Evolutionary conservation across 2,329 filamentous ascomycete species (phyloP), one percentile per base, ranked within the genome.

Genomic region (Calonectria henricotiae): DNA sequence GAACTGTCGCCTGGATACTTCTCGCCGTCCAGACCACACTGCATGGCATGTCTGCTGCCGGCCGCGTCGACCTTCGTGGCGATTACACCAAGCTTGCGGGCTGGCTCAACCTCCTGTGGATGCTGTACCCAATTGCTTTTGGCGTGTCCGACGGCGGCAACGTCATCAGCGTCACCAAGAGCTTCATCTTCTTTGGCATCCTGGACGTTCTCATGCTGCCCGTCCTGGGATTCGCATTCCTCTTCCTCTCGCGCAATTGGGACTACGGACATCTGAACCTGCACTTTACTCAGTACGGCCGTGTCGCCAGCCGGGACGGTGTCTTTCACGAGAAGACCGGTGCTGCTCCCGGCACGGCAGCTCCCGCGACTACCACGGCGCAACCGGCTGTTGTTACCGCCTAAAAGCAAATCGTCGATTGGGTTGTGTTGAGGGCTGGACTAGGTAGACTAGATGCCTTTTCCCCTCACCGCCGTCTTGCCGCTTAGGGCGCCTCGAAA

Each of bases 271-370:
- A 79, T 39, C 79, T 89, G 69, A 87, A 87, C 79, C 77, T 89
- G 46, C 82, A 84, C 68, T 89, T 89, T 73, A 89, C 87, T 25
- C 87, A 89, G 77, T 87, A 88, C 74, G 87, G 87, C 62, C 85
- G 87, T 20, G 86, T 88, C 25, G 75, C 78, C n/a, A 75, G 82
- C n/a, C 74, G 74, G 9, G 74, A 75, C 13, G 84, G 83, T n/a
- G 78, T 80, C 51, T 86, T 82, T 79, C 85, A 85, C 55, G 86
- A 88, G 80, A 88, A 88, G 81, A 71, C 76, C 44, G 67, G 65
- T 44, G 65, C 70, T 5, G 65, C 58, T 3, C 58, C 75, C 35
- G 73, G 44, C 23, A 55, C 62, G 12, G 20, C 64, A 46, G 71
- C 30, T 23, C 70, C 73, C 41, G 65, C 68, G 1, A 62, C 69